Evolutionary conservation across 2,329 filamentous ascomycete species (phyloP).

Genomic region (Ascochyta viciae-villosae): DNA sequence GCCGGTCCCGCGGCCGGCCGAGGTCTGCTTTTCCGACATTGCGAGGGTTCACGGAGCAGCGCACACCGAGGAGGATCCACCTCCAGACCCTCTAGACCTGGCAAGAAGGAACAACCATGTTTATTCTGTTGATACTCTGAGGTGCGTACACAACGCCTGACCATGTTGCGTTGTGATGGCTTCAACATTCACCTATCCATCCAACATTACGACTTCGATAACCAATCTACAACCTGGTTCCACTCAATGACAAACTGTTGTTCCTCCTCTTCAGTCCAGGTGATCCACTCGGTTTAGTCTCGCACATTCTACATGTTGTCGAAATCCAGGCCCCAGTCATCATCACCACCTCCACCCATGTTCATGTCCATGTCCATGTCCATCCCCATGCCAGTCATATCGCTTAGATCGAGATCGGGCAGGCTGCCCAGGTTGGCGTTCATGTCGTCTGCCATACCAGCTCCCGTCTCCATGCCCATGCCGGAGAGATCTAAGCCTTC

Average conservation of each 20-base stretch:
- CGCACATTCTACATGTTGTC: conserved; percentile 40
- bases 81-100: background rate
- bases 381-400: conserved; percentile 41
- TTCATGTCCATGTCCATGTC: conserved; percentile 36
- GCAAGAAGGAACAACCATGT: background rate
- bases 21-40: conserved; percentile 6
- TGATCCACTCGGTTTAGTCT: background rate
- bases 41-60: conserved; percentile 5
- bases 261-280: background rate
- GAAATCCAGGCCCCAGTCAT: conserved; percentile 54
- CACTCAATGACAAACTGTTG: background rate
- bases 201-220: background rate
- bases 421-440: conserved; percentile 33
- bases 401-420: conserved; percentile 39
- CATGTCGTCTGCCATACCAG: conserved; percentile 29
- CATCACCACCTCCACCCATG: conserved; percentile 40
- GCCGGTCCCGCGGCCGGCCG: conserved; percentile 13
- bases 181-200: background rate
- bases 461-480: conserved; percentile 40
- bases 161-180: background rate
- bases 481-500: conserved; percentile 39
- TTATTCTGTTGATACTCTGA: background rate
- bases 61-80: conserved; percentile 10
- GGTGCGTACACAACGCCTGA: background rate
- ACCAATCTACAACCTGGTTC: background rate